Evolutionary conservation across 2,329 filamentous ascomycete species (phyloP), one percentile per base, ranked within the genome.

Genomic region (Verticillium zaregamsianum): DNA sequence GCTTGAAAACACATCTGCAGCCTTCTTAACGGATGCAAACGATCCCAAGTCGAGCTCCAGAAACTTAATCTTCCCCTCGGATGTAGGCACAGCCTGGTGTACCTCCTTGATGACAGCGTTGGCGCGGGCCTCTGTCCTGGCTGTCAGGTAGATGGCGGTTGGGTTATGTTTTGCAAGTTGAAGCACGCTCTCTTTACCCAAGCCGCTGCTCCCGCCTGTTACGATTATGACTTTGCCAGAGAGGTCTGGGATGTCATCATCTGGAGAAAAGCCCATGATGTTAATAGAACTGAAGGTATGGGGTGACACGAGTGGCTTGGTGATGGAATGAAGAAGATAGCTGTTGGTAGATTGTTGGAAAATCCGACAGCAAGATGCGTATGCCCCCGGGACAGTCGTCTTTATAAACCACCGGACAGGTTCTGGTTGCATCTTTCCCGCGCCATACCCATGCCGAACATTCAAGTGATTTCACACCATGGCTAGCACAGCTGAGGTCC

Each of bases 171-270:
- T 71, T 15, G 75, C 70, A n/a, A 79, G 69, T 31, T 74, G 70
- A 7, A 73, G 66, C 54, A 77, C 68, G 12, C 39, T 32, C 9
- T 63, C 61, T 31, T 65, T 65, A 14, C 73, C 64, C 54, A 66
- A 65, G 33, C 70, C 68, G 32, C 69, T 58, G 20, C 68, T 72
- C 78, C 79, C 81, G 60, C 82, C 83, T 6, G 81, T 84, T 8
- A 84, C 72, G 17, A 84, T 69, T 52, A 83, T 75, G 14, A 82
- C 77, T 65, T 82, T 84, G 57, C 77, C 79, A 1, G 73, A 66
- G 15, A 84, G 74, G 55, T 77, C 73, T 3, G 72, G 69, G 28
- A 84, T 77, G 62, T 83, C 79, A 15, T 68, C 73, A 3, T 55
- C 31, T 1, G 55, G 59, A 3, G 17, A n/a, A 15, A 49, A 49